Percentiles rank a stretch among this genome's conserved stretches.
Conservation (phyloP, 129 eudicot genomes). For the Logfia minima region DNA sequence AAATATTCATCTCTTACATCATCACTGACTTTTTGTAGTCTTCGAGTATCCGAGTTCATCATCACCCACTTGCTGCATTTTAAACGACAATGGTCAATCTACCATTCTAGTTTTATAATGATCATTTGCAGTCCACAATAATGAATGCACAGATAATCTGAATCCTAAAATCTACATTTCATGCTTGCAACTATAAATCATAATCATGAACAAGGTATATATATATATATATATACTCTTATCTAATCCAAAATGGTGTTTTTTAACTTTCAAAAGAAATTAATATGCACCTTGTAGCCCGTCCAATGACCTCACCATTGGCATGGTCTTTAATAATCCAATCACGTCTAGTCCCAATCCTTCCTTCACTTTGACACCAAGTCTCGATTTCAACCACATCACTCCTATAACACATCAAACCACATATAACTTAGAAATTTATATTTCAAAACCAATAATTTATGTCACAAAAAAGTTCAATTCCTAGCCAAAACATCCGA, state of each 20-base stretch:
- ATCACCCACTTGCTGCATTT: constrained; percentile 94
- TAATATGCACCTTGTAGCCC: constrained; percentile 77
- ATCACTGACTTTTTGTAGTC: constrained; percentile 80
- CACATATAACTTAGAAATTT: background rate
- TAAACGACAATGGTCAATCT: background rate
- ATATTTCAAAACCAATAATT: background rate
- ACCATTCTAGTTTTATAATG: background rate
- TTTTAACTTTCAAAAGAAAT: background rate
- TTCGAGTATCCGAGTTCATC: constrained; percentile 94
- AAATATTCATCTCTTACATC: constrained; percentile 70
- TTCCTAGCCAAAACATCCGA: background rate
- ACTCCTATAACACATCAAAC: constrained; percentile 50
- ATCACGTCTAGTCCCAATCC: constrained; percentile 91
- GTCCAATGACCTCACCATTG: constrained; percentile 84
- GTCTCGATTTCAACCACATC: constrained; percentile 95
- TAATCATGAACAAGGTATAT: background rate
- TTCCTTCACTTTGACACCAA: constrained; percentile 98
- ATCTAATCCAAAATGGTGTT: background rate
- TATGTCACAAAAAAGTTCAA: background rate
- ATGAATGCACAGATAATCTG: background rate
- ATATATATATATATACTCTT: background rate
- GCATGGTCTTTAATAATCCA: constrained; percentile 86
- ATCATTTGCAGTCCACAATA: background rate
- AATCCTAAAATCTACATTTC: background rate
- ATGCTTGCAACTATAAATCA: constrained; percentile 7